Base-by-base conservation (phyloP, 805 yeast species). In the Gaillardinia entomophila region DNA sequence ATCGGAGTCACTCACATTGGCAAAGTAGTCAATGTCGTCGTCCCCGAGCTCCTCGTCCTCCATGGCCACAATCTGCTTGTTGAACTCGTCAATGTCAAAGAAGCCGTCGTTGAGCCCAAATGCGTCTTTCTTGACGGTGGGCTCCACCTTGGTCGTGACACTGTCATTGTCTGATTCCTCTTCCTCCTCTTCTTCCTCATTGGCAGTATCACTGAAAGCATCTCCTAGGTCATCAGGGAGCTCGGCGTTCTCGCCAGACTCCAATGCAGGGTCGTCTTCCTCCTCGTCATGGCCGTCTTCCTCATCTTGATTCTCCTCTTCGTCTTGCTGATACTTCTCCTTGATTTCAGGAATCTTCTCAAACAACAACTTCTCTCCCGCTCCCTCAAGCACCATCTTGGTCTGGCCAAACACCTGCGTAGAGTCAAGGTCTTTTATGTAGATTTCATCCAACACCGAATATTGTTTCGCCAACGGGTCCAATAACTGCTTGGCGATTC, bases 341-440 rank as follows among this genome's bases (percentile, higher is more conserved):
- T 63, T 72, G 36, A 81, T 49, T 24, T 60, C 65, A 2, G 79
- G 78, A 27, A 86, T 71, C 32, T 70, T 69, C 13, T 68, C 74
- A 34, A 66, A 69, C 51, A 84, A 51, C 23, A 87, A 57, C 27
- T 70, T 67, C 30, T 81, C 87, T 17, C 81, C 77, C 10, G 82
- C 82, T 6, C 81, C 82, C 37, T 88, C 96, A 24, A 87, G 63
- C 13, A 90, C 80, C 62, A 90, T 72, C 56, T 84, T 86, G 2
- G 85, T 80, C 58, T 90, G 97, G 35, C 90, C 95, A 87, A 90
- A 90, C 0, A 92, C 88, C 53, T 90, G 97, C 25, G 82, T 73
- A 16, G 96, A 79, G 54, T 85, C 96, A 34, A 90, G 65, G 1
- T 96, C 97, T 30, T 88, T 94, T 11, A 82, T 71, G 45, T 81